Evolutionary conservation across 192 early-diverging fungal species (phyloP).

Genomic region (Spizellomyces punctatus): DNA sequence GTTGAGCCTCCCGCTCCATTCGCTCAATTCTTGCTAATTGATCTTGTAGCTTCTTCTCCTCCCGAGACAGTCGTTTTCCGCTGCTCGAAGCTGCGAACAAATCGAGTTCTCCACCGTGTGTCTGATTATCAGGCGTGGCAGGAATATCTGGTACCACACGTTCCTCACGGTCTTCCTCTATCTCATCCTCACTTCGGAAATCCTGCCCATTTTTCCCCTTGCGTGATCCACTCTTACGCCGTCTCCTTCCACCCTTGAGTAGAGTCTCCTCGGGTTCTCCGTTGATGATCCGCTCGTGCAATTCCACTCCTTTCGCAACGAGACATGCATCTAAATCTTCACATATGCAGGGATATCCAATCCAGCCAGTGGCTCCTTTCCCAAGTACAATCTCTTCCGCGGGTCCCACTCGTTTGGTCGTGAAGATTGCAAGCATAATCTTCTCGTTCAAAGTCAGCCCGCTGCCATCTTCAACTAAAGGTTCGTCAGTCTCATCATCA

Average conservation of each 20-base stretch:
- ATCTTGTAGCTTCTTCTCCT: slow-evolving; percentile 35
- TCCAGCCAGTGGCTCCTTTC: not conserved
- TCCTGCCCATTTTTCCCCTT: not conserved
- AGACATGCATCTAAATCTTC: slow-evolving; percentile 29
- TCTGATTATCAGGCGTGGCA: not conserved
- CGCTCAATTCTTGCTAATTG: slow-evolving; percentile 31
- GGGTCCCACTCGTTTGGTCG: slow-evolving; percentile 28
- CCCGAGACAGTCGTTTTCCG: slow-evolving; percentile 20
- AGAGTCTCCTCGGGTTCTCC: not conserved
- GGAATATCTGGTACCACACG: not conserved
- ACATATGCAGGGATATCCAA: slow-evolving; percentile 42
- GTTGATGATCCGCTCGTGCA: not conserved
- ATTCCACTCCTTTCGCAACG: not conserved
- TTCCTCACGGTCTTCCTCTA: not conserved
- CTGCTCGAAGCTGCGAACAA: too few species aligned
- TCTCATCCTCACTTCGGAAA: not conserved
- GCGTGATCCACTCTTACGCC: not conserved
- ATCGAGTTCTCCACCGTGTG: not conserved
- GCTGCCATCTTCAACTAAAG: not conserved
- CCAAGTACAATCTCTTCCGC: slow-evolving; percentile 42
- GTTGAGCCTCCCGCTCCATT: slow-evolving; percentile 23
- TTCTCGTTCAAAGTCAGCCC: slow-evolving; percentile 16
- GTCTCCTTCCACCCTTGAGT: not conserved
- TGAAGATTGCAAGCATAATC: slow-evolving; percentile 36
- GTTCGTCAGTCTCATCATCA: slow-evolving; percentile 25